These are phyloP conservation scores for Triticum urartu DNA, from an alignment of 176 grass and related monocot genomes.

Conservation along the genomic window DNA sequence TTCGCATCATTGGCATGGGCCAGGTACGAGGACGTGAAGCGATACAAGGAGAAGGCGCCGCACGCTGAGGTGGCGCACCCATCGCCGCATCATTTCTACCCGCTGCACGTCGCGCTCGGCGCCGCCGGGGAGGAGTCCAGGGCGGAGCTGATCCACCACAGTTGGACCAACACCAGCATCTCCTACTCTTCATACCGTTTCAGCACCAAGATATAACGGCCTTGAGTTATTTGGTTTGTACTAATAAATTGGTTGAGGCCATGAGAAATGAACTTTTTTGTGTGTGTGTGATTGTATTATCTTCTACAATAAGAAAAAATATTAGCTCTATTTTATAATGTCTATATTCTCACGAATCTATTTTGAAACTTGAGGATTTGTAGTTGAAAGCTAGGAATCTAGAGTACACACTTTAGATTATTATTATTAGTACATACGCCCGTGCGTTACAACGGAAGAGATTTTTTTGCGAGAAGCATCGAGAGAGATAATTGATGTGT, in stretches of 20 bases:
- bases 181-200: constrained; percentile 75
- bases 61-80: constrained; percentile 63
- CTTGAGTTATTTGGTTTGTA: background rate
- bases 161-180: constrained; percentile 58
- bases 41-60: constrained; percentile 60
- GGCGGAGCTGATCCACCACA: constrained; percentile 68
- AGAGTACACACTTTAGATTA: background rate
- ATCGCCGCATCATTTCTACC: constrained; percentile 82
- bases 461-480: too few relatives aligned
- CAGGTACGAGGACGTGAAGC: constrained; percentile 73
- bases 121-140: constrained; percentile 57
- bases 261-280: background rate
- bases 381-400: background rate
- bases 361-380: background rate
- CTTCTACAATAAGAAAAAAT: background rate
- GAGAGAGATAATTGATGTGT: too few relatives aligned
- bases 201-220: background rate
- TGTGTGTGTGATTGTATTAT: background rate
- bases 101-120: constrained; percentile 84
- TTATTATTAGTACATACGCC: too few relatives aligned
- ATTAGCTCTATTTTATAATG: background rate
- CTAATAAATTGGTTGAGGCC: background rate
- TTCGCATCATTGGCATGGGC: background rate
- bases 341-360: background rate
- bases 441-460: too few relatives aligned